Evolutionary conservation across 2,329 filamentous ascomycete species (phyloP), one percentile per base, ranked within the genome.

Genomic region (Calcarisporium arbuscula): DNA sequence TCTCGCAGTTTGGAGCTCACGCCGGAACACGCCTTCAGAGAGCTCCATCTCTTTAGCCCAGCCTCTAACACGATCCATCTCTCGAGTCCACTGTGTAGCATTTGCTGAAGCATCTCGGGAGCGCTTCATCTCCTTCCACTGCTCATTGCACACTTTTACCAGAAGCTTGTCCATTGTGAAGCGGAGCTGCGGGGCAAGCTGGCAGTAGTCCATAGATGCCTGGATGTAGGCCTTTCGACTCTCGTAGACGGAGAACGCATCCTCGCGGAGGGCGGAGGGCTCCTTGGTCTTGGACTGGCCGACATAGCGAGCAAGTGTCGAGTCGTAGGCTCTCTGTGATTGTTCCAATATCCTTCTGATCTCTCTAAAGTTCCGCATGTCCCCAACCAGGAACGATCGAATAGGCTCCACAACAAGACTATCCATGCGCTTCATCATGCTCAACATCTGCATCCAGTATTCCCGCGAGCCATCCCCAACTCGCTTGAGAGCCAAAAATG

Each of bases 21-120:
- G 70, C 54, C 80, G 83, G 58, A 96, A 95, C 5, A 81, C 69
- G 27, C 77, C 73, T 59, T 96, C 92, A n/a, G 83, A 82, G 32
- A 79, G 72, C 60, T 95, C 90, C 85, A 98, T 90, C 57, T 95
- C 88, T 52, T 82, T 85, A 38, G 85, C 82, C 92, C 92, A 98
- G 20, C 89, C 88, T 40, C 83, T 80, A 35, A 98, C 81, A 15
- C 92, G 79, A 45, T 95, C 89, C 73, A 98, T 88, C 57, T 96
- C 92, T 19, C 72, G 65, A 11, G 72, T 76, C 70, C 78, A 87
- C 45, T 78, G 78, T 4, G 71, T 68, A 32, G 89, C 81, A 19
- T 69, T 71, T 14, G 68, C 67, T 14, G 78, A 74, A 4, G 74
- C 68, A 35, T 90, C 85, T 33, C 83, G 70, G 2, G 82, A 74